Percentiles rank a stretch among this genome's conserved stretches.
Evolutionary conservation across 2,329 filamentous ascomycete genomes (phyloP).

Genomic region (Xylariaceae sp.): DNA sequence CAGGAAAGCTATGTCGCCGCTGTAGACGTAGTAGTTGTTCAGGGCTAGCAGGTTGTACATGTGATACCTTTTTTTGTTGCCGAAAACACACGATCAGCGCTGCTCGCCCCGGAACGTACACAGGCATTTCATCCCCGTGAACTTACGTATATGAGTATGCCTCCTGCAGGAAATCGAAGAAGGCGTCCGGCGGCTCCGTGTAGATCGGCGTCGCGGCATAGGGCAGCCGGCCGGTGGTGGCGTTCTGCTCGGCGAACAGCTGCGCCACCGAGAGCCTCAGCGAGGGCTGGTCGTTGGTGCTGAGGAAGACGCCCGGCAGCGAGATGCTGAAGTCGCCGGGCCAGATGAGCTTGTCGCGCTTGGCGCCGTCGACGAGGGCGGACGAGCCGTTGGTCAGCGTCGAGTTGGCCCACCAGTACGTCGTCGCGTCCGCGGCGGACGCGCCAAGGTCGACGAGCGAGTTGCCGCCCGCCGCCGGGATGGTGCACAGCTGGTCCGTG

Average conservation of each 20-base stretch:
- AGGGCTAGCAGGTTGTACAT: not conserved
- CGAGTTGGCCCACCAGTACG: too few relatives aligned
- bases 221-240: too few relatives aligned
- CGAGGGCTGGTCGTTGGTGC: not conserved
- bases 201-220: too few relatives aligned
- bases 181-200: too few relatives aligned
- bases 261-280: not conserved
- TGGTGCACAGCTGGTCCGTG: not conserved
- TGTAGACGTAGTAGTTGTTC: not conserved
- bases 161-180: too few relatives aligned
- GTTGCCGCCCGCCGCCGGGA: not conserved
- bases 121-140: too few relatives aligned
- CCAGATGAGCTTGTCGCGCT: not conserved
- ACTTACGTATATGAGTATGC: too few relatives aligned
- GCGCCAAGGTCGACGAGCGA: not conserved
- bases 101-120: too few relatives aligned
- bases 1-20: not conserved
- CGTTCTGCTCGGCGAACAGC: not conserved
- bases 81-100: too few relatives aligned
- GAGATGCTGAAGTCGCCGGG: not conserved
- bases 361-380: not conserved
- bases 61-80: too few relatives aligned
- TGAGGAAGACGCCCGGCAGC: not conserved
- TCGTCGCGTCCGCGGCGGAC: too few relatives aligned
- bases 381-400: too few relatives aligned